Evolutionary conservation across 495 filamentous ascomycete genomes (phyloP), one percentile per base, ranked within the genome.

Genomic region (Aspergillus sparsus): DNA sequence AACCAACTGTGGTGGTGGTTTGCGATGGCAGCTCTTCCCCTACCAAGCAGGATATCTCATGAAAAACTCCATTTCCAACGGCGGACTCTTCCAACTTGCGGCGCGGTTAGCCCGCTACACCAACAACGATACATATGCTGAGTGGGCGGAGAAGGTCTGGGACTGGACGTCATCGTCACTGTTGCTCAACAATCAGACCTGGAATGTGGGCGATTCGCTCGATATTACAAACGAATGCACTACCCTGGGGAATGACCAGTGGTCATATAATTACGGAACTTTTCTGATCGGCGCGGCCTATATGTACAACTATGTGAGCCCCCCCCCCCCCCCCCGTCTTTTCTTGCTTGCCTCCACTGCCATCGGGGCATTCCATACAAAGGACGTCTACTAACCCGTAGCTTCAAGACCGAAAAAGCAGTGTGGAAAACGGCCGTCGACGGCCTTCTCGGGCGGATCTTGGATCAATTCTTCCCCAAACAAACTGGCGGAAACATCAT

Each of bases 31-130:
- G 63, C 80, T 84, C 49, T 83, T 74, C 66, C 67, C 74, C 15
- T 77, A 73, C 57, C 79, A 83, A 61, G 69, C 64, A 18, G 83
- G 83, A 3, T 84, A 80, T 46, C 76, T 76, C 58, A 87, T 89
- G 81, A 89, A 89, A 65, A 90, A 90, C 72, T 74, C 82, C 16
- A 85, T 89, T 63, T 82, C 82, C 63, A 90, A 90, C 70, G 87
- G 86, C 36, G 85, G 80, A 11, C 71, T 89, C 58, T 89, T 91
- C 68, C 85, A 89, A 62, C 71, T 91, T 16, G 78, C 84, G 7
- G 87, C 87, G 7, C 85, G 88, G 9, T 78, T 91, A 12, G 86
- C 83, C 13, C 81, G 82, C 13, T 87, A 86, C 50, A 90, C 88
- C 0, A 82, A 80, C 27, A 84, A 89, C 64, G 64, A 77, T 8